Evolutionary conservation across 202 grass and related monocot species (phyloP).

Genomic region (Schoenoplectus tabernaemontani): DNA sequence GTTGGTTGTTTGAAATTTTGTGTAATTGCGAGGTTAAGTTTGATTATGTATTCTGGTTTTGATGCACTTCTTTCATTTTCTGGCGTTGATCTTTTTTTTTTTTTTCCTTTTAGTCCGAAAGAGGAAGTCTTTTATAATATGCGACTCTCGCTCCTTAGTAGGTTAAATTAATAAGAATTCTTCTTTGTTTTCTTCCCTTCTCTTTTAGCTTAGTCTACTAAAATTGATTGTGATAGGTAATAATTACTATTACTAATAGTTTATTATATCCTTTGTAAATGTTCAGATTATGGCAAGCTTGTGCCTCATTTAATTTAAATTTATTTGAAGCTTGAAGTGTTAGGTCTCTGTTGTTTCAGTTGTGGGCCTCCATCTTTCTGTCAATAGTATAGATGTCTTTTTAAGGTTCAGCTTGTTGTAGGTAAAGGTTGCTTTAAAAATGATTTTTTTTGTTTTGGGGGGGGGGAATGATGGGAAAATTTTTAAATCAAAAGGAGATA

Average conservation of each 20-base stretch:
- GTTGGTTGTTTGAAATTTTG: not conserved
- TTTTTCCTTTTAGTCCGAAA: not conserved
- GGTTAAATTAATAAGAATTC: not conserved
- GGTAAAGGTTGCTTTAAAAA: slow-evolving; percentile 9
- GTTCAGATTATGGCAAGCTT: not conserved
- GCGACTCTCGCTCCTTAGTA: not conserved
- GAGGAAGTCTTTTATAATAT: not conserved
- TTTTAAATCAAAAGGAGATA: not conserved
- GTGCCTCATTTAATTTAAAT: not conserved
- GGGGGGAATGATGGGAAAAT: not conserved
- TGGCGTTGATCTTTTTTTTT: not conserved
- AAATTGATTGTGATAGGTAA: slow-evolving; percentile 2
- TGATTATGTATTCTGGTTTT: not conserved
- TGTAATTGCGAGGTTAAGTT: not conserved
- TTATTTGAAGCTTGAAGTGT: slow-evolving; percentile 10
- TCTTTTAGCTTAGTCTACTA: not conserved
- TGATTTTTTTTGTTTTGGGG: slow-evolving; percentile 1
- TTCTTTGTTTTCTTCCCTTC: not conserved
- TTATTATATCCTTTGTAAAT: not conserved
- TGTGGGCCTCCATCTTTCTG: slow-evolving; percentile 1
- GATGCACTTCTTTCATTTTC: not conserved
- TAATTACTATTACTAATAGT: slow-evolving; percentile 3
- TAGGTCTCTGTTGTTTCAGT: not conserved
- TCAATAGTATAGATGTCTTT: too few relatives aligned
- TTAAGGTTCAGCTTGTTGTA: slow-evolving; percentile 18